A percentile compares a stretch with the other conserved stretches of the same genome.
These are phyloP conservation scores for Thinopyrum elongatum DNA, from an alignment of 176 grass and related monocot species.

Conservation along the genomic window DNA sequence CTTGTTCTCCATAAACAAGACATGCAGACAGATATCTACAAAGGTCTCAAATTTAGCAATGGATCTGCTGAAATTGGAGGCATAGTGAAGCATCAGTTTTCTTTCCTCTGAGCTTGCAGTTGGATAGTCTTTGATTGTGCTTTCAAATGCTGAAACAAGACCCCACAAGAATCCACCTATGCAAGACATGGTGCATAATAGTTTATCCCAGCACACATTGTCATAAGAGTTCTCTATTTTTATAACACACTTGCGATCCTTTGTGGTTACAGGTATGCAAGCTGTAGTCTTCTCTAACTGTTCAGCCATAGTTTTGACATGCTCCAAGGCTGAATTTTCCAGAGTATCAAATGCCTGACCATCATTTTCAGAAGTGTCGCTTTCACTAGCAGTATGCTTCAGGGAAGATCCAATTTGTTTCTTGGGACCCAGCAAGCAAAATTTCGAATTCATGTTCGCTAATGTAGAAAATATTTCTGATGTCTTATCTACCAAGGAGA, in stretches of 20 bases:
- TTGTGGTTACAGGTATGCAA: conserved; percentile 43
- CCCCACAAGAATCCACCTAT: conserved; percentile 86
- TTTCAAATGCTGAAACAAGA: conserved; percentile 57
- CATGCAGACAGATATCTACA: conserved; percentile 66
- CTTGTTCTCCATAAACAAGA: conserved; percentile 61
- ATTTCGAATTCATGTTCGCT: conserved; percentile 43
- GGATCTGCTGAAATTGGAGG: conserved; percentile 56
- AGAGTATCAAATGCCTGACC: conserved; percentile 33
- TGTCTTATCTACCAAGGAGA: conserved; percentile 75
- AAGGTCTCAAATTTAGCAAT: conserved; percentile 70
- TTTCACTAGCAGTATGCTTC: conserved; percentile 23
- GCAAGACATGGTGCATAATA: conserved; percentile 75
- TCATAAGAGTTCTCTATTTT: conserved; percentile 58
- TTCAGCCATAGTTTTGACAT: conserved; percentile 58
- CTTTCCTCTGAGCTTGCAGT: conserved; percentile 27
- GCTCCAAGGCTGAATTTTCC: conserved; percentile 46
- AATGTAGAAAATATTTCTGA: conserved; percentile 74
- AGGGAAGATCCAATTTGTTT: conserved; percentile 36
- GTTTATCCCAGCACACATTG: conserved; percentile 43
- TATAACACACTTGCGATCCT: conserved; percentile 40
- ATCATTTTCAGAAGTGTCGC: conserved; percentile 27
- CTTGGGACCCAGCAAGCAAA: conserved; percentile 41
- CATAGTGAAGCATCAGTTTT: conserved; percentile 42
- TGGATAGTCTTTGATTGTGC: conserved; percentile 27
- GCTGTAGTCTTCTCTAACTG: conserved; percentile 49